Percentiles rank a stretch among this genome's conserved stretches.
Evolutionary conservation across 768 basidiomycete genomes (phyloP).

Genomic region (Rhodotorula diobovata): DNA sequence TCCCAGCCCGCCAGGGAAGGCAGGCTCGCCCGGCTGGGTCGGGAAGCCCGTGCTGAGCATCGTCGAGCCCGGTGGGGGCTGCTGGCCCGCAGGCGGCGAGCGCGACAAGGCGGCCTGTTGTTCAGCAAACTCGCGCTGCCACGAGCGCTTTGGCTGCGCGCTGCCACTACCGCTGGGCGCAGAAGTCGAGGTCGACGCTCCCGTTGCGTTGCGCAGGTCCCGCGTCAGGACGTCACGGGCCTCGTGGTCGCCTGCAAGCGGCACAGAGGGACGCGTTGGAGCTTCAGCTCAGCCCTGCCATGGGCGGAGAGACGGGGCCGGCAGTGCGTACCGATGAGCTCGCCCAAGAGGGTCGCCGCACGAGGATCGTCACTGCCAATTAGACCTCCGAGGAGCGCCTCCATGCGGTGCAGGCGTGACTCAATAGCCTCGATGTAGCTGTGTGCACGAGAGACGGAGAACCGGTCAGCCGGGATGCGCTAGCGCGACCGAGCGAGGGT

Average conservation of each 20-base stretch:
- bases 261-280: not conserved
- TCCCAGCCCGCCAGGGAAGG: not conserved
- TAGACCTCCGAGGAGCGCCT: constrained; percentile 78
- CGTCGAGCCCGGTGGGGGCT: not conserved
- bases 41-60: constrained; percentile 7
- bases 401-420: constrained; percentile 81
- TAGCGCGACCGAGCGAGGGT: constrained; percentile 74
- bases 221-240: constrained; percentile 60
- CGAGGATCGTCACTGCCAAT: constrained; percentile 57
- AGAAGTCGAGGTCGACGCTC: not conserved
- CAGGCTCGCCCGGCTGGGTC: not conserved
- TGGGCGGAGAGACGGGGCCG: too few species aligned
- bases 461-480: constrained; percentile 54
- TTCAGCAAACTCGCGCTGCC: constrained; percentile 28
- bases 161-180: not conserved
- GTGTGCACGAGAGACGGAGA: constrained; percentile 42
- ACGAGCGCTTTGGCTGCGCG: constrained; percentile 21
- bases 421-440: constrained; percentile 95
- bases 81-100: not conserved
- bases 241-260: constrained; percentile 38
- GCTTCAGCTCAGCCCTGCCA: too few species aligned
- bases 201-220: constrained; percentile 59
- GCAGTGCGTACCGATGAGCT: constrained; percentile 36
- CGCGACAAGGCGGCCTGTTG: not conserved
- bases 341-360: constrained; percentile 49